Base-by-base conservation (phyloP, 768 basidiomycete species). In the Megacollybia marginata region DNA sequence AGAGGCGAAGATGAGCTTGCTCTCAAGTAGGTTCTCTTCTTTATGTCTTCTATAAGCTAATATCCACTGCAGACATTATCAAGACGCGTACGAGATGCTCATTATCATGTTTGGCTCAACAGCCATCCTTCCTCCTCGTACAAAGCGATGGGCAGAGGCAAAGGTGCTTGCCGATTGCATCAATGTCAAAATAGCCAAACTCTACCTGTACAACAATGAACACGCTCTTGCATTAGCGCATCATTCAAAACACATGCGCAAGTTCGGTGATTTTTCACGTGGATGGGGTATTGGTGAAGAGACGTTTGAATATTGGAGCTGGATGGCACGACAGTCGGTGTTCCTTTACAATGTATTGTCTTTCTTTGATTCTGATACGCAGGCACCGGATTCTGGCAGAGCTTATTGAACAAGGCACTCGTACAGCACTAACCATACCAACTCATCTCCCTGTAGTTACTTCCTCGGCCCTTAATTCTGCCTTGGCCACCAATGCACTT, bases 111-210 rank as follows among this genome's bases (percentile, higher is more conserved):
- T 97, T 60, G 82, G 84, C 2, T 92, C 91, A 7, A 87, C 86
- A 2, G 82, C 83, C 5, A 86, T 89, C 46, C 69, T 96, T 8
- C 90, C 89, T 1, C 92, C 93, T 5, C 80, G 95, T 9, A 97
- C 93, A 1, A 99, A 98, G 62, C 78, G 95, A 31, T 98, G 95
- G 95, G 93, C 94, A 13, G 96, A 99, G 65, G 95, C 95, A 3
- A 96, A 94, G 64, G 96, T 98, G 2, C 75, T 98, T 2, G 92
- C 91, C 0, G 96, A 99, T 62, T 89, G 91, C 55, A 84, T 97
- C 53, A 89, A 85, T 51, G 72, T 96, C 62, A 94, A 96, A 92
- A 85, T 97, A 46, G 80, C 82, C 58, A 95, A 96, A 59, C 68
- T 97, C 4, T 92, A 92, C 59, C 72, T 99, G 5, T 98, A 98